Percentiles rank a stretch among this genome's conserved stretches.
Evolutionary conservation across 257 asterid genomes (phyloP).

Genomic region (Avicennia marina): DNA sequence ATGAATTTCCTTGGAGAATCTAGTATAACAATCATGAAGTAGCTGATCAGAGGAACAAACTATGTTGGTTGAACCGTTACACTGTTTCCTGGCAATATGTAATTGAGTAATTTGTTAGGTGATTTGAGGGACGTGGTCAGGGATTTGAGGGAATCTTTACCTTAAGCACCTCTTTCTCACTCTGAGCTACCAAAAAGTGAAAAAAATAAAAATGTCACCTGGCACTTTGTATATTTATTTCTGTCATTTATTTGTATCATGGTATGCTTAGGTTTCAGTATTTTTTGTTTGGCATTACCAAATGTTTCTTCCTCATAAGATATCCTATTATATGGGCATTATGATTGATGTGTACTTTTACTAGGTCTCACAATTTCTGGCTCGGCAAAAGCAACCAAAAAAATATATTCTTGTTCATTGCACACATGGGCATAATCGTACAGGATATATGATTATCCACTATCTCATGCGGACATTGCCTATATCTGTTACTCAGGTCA

Average conservation of each 20-base stretch:
- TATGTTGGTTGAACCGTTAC: no score
- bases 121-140: background rate
- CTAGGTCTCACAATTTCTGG: conserved; percentile 78
- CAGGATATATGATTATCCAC: conserved; percentile 94
- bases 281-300: background rate
- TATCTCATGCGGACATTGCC: conserved; percentile 82
- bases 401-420: conserved; percentile 88
- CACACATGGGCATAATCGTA: conserved; percentile 98
- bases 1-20: no score
- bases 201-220: no score
- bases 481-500: conserved; percentile 81
- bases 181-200: background rate
- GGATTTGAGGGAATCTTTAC: background rate
- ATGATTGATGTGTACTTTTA: background rate
- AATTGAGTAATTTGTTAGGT: conserved; percentile 3
- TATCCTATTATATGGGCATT: conserved; percentile 15
- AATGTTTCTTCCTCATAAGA: background rate
- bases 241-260: background rate
- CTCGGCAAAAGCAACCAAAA: conserved; percentile 67
- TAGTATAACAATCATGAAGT: no score
- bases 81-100: background rate
- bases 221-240: background rate
- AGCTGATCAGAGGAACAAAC: no score
- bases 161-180: background rate
- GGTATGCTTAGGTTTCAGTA: background rate